Evolutionary conservation across 2,329 filamentous ascomycete genomes (phyloP).

Genomic region (Colletotrichum ledebouriae): DNA sequence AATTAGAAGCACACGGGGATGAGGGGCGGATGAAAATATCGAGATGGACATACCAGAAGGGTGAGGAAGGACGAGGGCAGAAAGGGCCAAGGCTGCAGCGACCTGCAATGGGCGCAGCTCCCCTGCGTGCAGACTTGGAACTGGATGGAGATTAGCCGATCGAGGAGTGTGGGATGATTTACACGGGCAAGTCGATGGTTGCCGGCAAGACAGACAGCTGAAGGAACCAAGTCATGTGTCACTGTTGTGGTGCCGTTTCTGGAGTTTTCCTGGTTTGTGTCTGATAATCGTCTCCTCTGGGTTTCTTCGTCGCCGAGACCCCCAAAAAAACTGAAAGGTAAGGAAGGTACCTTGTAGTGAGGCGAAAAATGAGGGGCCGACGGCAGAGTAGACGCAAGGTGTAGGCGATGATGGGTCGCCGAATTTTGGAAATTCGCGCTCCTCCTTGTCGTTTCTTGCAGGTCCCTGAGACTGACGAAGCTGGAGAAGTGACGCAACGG

Average conservation of each 20-base stretch:
- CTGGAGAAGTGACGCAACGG: constrained; percentile 40
- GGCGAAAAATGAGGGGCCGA: constrained; percentile 17
- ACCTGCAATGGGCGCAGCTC: constrained; percentile 27
- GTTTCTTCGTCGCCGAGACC: neutral
- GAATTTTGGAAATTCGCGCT: constrained; percentile 19
- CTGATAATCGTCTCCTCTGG: constrained; percentile 2
- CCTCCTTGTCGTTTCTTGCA: constrained; percentile 2
- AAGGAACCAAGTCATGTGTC: constrained; percentile 22
- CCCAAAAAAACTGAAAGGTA: neutral
- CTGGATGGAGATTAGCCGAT: constrained; percentile 30
- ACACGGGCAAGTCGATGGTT: constrained; percentile 30
- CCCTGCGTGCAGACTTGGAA: constrained; percentile 26
- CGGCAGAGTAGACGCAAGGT: neutral
- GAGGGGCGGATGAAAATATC: constrained; percentile 30
- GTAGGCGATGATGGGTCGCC: neutral
- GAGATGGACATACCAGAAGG: constrained; percentile 39
- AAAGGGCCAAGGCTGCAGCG: constrained; percentile 9
- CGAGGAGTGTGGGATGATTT: constrained; percentile 33
- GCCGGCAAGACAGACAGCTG: neutral
- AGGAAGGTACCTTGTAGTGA: neutral
- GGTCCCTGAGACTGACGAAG: constrained; percentile 30
- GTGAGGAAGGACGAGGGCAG: constrained; percentile 8
- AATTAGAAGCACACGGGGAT: neutral
- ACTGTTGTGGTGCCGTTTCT: constrained; percentile 16
- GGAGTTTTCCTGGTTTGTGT: constrained; percentile 7